Evolutionary conservation across 495 filamentous ascomycete species (phyloP).

Genomic region (Penicillium roqueforti): DNA sequence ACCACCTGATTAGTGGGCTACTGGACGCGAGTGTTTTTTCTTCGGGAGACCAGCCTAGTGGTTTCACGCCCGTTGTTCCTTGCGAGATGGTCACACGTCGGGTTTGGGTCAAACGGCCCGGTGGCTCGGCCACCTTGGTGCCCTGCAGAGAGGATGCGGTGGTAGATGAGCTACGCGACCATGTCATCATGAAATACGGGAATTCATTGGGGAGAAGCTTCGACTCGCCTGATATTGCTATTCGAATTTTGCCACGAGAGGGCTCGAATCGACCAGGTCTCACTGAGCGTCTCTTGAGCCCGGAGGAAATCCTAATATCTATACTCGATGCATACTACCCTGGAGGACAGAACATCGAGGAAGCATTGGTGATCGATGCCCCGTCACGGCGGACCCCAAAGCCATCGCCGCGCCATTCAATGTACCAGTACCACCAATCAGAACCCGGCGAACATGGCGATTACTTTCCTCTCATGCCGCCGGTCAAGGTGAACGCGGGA

Average conservation of each 20-base stretch:
- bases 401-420: constrained; percentile 62
- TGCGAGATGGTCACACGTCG: constrained; percentile 59
- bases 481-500: constrained; percentile 39
- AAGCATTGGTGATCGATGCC: constrained; percentile 88
- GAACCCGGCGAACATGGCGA: constrained; percentile 76
- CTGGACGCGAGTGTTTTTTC: constrained; percentile 31
- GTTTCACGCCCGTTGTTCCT: constrained; percentile 16
- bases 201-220: constrained; percentile 87
- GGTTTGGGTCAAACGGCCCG: constrained; percentile 88
- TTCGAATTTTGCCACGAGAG: constrained; percentile 58
- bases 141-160: constrained; percentile 81
- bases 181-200: constrained; percentile 86
- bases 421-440: constrained; percentile 51
- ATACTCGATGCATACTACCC: constrained; percentile 84
- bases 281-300: constrained; percentile 66
- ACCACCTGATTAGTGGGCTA: constrained; percentile 42
- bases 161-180: constrained; percentile 91
- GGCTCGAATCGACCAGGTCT: constrained; percentile 44
- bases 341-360: constrained; percentile 82
- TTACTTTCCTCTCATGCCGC: constrained; percentile 91
- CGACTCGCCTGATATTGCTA: constrained; percentile 79
- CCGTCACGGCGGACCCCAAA: constrained; percentile 78
- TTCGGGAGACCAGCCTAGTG: constrained; percentile 22
- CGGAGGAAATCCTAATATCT: constrained; percentile 77
- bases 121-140: constrained; percentile 81